Conservation (phyloP, 1,139 yeast genomes). For the Hanseniaspora uvarum region DNA sequence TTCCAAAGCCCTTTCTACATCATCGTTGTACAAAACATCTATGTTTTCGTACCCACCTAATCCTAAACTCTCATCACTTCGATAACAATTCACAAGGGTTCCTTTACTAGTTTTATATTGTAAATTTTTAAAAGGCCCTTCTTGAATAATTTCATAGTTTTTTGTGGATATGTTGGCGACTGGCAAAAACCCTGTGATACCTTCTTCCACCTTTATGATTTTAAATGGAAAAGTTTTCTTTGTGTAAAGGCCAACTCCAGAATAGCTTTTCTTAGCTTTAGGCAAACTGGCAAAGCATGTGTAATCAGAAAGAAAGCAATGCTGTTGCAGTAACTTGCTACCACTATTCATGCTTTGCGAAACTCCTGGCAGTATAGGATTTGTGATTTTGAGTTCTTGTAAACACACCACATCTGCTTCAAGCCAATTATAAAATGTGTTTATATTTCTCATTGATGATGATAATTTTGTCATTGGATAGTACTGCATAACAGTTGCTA, state of each 20-base stretch:
- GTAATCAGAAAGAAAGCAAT: slow-evolving; percentile 52
- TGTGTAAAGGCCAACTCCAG: slow-evolving; percentile 84
- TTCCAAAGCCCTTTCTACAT: slow-evolving; percentile 34
- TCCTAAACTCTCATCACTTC: slow-evolving; percentile 21
- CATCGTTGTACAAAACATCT: slow-evolving; percentile 26
- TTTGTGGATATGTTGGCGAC: slow-evolving; percentile 22
- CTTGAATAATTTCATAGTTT: neutral
- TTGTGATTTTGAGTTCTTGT: slow-evolving; percentile 68
- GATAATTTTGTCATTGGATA: slow-evolving; percentile 62
- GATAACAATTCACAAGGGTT: slow-evolving; percentile 15
- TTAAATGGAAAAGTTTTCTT: slow-evolving; percentile 37
- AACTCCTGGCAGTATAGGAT: slow-evolving; percentile 34
- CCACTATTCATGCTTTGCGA: neutral
- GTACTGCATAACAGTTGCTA: slow-evolving; percentile 67
- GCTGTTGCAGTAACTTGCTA: slow-evolving; percentile 23
- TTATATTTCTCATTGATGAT: slow-evolving; percentile 34
- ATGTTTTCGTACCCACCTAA: slow-evolving; percentile 69
- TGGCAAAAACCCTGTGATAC: slow-evolving; percentile 62
- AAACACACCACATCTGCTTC: slow-evolving; percentile 70
- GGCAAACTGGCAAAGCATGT: slow-evolving; percentile 65
- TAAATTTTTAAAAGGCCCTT: slow-evolving; percentile 15
- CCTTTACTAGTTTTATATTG: slow-evolving; percentile 17
- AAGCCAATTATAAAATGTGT: slow-evolving; percentile 43
- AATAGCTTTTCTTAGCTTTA: slow-evolving; percentile 58
- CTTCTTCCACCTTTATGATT: slow-evolving; percentile 76